phyloP scores from a whole-genome alignment of 805 yeast genomes.

The Wickerhamiella sorbophila region DNA sequence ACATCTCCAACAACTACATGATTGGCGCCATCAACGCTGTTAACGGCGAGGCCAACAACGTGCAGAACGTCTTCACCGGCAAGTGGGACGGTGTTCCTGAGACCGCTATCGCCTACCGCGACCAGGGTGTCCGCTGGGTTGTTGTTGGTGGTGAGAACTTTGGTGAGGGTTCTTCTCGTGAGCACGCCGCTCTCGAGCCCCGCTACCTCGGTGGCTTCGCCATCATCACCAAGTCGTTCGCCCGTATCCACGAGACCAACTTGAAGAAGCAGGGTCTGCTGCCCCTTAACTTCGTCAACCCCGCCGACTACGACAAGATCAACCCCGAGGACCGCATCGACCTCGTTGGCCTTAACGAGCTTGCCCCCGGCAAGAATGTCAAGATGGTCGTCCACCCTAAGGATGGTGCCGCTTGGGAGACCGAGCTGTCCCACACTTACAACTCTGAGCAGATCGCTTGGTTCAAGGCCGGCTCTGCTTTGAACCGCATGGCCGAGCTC shows the following conservation, averaged over 20 bases:
- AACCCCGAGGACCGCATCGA: constrained; percentile 82
- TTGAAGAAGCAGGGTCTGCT: constrained; percentile 96
- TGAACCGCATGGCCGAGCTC: constrained; percentile 74
- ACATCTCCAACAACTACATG: constrained; percentile 98
- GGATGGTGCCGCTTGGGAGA: constrained; percentile 73
- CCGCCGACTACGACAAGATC: constrained; percentile 84
- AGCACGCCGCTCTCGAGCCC: constrained; percentile 99
- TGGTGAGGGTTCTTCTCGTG: constrained; percentile 99
- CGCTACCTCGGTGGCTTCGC: constrained; percentile 98
- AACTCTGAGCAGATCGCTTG: constrained; percentile 94
- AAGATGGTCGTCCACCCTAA: constrained; percentile 58
- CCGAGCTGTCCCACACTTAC: constrained; percentile 91
- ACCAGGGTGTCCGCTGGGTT: constrained; percentile 85
- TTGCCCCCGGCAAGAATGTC: constrained; percentile 88
- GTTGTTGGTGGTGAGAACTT: constrained; percentile 97
- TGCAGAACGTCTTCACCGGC: constrained; percentile 85
- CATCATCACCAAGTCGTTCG: constrained; percentile 93
- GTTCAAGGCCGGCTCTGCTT: constrained; percentile 98
- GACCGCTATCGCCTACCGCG: constrained; percentile 90
- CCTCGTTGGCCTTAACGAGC: constrained; percentile 64
- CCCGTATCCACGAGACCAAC: constrained; percentile 96
- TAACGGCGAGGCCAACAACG: constrained; percentile 84
- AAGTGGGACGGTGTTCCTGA: constrained; percentile 92
- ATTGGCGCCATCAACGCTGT: constrained; percentile 98
- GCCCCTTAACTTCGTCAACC: constrained; percentile 85